Evolutionary conservation across 2,329 filamentous ascomycete genomes (phyloP).

Genomic region (Fusarium sp.): DNA sequence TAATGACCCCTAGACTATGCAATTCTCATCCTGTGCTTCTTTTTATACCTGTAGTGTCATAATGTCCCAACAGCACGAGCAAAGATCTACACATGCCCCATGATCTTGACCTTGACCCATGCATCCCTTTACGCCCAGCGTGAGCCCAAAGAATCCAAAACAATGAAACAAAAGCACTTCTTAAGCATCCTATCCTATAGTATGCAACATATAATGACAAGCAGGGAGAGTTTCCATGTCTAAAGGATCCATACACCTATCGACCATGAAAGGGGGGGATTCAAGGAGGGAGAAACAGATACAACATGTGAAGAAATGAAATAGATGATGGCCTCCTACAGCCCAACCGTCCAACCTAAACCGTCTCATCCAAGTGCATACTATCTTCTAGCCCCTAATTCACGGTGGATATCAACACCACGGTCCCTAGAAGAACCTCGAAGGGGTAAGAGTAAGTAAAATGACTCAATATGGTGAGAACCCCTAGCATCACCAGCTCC

Average conservation of each 20-base stretch:
- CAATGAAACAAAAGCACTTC: constrained; percentile 15
- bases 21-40: background rate
- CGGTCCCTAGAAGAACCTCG: constrained; percentile 15
- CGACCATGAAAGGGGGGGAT: constrained; percentile 20
- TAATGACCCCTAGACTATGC: background rate
- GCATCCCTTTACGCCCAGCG: background rate
- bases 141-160: background rate
- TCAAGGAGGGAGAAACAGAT: constrained; percentile 20
- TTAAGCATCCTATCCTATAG: constrained; percentile 26
- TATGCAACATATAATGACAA: constrained; percentile 32
- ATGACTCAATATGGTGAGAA: constrained; percentile 22
- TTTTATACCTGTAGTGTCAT: background rate
- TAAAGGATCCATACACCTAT: constrained; percentile 34
- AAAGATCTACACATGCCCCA: background rate
- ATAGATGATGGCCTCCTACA: constrained; percentile 41
- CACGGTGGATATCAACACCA: background rate
- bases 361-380: constrained; percentile 8
- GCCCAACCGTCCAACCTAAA: constrained; percentile 24
- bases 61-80: background rate
- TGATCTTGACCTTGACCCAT: background rate
- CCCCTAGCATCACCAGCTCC: constrained; percentile 36
- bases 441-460: constrained; percentile 10
- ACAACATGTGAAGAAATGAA: constrained; percentile 30
- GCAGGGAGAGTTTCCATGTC: constrained; percentile 26
- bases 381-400: background rate